These are phyloP conservation scores for Apiospora phragmitis DNA, from an alignment of 2,329 filamentous ascomycete species.

Conservation along the genomic window DNA sequence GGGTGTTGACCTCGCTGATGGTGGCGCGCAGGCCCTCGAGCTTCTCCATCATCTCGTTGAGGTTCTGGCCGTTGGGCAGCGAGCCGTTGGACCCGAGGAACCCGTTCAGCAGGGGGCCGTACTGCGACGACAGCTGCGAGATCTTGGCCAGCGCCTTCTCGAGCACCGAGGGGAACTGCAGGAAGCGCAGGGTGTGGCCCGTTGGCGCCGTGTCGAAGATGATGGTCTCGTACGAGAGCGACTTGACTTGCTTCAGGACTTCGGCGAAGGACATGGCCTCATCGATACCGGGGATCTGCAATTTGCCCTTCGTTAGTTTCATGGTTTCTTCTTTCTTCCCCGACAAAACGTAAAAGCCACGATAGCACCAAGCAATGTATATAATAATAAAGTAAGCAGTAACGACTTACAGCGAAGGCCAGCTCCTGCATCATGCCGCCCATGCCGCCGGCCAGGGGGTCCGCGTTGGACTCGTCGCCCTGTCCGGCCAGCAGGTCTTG, in stretches of 20 bases:
- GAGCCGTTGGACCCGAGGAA: constrained; percentile 76
- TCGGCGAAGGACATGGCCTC: constrained; percentile 99
- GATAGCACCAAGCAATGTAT: not conserved
- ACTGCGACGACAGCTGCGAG: constrained; percentile 89
- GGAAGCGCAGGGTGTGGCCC: constrained; percentile 95
- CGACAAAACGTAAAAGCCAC: not conserved
- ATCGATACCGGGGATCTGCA: constrained; percentile 93
- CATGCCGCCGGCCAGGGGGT: constrained; percentile 48
- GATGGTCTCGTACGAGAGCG: constrained; percentile 96
- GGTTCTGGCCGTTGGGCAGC: constrained; percentile 88
- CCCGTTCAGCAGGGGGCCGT: constrained; percentile 92
- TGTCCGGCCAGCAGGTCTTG: constrained; percentile 85
- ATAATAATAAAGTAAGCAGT: constrained; percentile 1
- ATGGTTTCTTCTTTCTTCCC: not conserved
- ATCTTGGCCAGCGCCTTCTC: constrained; percentile 98
- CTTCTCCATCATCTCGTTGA: constrained; percentile 90
- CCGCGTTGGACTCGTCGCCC: constrained; percentile 59
- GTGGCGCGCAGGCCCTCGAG: constrained; percentile 92
- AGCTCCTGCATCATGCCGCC: constrained; percentile 84
- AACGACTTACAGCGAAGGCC: constrained; percentile 76
- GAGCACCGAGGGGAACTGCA: constrained; percentile 96
- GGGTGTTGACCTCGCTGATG: constrained; percentile 92
- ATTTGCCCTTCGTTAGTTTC: not conserved
- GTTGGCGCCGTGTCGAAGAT: constrained; percentile 99
- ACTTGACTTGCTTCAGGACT: constrained; percentile 98